Percentiles rank a stretch among this genome's conserved stretches.
phyloP scores from a whole-genome alignment of 2,329 filamentous ascomycete species.

The Colletotrichum australisinense region DNA sequence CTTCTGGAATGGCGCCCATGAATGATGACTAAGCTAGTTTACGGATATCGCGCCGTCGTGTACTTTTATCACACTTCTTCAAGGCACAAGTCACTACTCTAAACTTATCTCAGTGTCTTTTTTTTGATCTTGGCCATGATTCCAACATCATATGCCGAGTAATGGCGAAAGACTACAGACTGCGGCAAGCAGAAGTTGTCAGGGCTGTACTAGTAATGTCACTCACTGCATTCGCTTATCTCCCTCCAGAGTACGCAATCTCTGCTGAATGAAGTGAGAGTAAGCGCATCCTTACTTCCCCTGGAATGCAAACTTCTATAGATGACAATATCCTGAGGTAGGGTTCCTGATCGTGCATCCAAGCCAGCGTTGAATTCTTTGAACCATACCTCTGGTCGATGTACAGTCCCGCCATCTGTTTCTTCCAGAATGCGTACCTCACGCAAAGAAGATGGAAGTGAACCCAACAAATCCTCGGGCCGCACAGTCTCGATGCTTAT shows the following conservation, averaged over 20 bases:
- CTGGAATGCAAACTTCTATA: not conserved
- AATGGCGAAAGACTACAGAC: no score
- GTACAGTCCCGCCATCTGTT: not conserved
- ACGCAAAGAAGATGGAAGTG: not conserved
- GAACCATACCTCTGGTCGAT: not conserved
- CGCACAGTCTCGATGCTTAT: slow-evolving; percentile 16
- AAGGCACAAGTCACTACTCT: no score
- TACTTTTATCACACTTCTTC: no score
- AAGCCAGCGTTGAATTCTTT: not conserved
- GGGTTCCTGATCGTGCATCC: not conserved
- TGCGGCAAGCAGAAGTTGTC: no score
- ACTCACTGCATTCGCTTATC: not conserved
- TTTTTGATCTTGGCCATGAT: no score
- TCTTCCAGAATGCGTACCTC: not conserved
- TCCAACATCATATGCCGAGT: no score
- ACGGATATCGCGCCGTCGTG: not conserved
- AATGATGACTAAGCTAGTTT: not conserved
- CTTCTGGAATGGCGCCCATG: not conserved
- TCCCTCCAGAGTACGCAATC: not conserved
- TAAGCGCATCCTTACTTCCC: not conserved
- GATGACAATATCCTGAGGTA: not conserved
- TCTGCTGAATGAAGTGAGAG: not conserved
- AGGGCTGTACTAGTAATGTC: no score
- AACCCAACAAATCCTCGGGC: not conserved
- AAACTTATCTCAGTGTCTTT: no score